Conservation (phyloP, 768 basidiomycete species). For the Termitomyces sp. region DNA sequence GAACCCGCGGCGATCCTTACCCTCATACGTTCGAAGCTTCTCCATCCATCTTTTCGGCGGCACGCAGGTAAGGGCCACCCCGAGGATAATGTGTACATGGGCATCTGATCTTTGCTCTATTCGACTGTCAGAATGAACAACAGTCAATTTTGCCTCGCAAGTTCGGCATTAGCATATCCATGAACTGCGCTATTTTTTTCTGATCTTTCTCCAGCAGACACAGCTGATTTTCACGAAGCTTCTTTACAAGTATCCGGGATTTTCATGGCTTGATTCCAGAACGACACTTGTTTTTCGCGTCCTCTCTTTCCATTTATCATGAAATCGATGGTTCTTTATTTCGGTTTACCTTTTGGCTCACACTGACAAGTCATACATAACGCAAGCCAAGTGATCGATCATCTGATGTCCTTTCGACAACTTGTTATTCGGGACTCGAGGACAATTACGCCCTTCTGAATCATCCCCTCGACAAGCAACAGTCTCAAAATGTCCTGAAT, state of each 20-base stretch:
- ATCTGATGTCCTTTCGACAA: constrained; percentile 6
- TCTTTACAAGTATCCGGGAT: not conserved
- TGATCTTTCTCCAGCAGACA: not conserved
- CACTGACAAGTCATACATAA: not conserved
- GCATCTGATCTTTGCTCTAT: not conserved
- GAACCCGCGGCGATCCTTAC: not conserved
- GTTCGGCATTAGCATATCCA: not conserved
- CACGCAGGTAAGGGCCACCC: too few relatives aligned
- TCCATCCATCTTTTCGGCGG: not conserved
- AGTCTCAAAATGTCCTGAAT: not conserved
- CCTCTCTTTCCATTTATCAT: not conserved
- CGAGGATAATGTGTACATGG: not conserved
- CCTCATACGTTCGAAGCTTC: not conserved
- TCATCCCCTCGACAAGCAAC: not conserved
- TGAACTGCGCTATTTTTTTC: not conserved
- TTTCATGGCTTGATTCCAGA: not conserved
- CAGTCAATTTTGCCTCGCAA: not conserved
- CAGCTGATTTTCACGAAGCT: not conserved
- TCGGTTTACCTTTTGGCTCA: not conserved
- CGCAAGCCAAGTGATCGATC: constrained; percentile 1
- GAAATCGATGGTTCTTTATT: constrained; percentile 1
- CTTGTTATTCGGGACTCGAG: constrained; percentile 5
- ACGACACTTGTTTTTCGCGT: not conserved
- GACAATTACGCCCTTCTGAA: not conserved
- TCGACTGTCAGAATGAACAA: not conserved